Conservation (phyloP, 2,329 filamentous ascomycete species). For the Aspergillus sp. region DNA sequence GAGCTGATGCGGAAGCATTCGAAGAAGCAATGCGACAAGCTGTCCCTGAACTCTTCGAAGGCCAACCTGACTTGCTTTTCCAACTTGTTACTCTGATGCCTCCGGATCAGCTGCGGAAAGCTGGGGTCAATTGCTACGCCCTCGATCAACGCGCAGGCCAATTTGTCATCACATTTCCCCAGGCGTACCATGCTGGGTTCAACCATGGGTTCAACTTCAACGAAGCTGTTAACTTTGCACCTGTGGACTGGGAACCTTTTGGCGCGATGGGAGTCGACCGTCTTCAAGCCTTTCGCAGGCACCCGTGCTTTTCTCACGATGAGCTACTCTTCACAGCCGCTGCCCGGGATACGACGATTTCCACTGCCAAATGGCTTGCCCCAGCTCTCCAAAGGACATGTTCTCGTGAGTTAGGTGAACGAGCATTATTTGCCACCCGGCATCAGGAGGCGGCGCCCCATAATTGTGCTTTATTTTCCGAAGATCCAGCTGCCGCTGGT, state of each 20-base stretch:
- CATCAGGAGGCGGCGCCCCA: conserved; percentile 60
- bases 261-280: conserved; percentile 83
- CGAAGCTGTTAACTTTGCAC: conserved; percentile 97
- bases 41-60: conserved; percentile 94
- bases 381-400: conserved; percentile 80
- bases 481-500: conserved; percentile 43
- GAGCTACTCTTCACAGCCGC: conserved; percentile 91
- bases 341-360: conserved; percentile 75
- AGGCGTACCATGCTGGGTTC: conserved; percentile 96
- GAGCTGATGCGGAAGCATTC: conserved; percentile 89
- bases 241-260: conserved; percentile 90
- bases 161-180: conserved; percentile 93
- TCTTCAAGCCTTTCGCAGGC: conserved; percentile 80
- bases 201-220: conserved; percentile 99
- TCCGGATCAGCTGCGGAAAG: conserved; percentile 88
- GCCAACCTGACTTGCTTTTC: conserved; percentile 92
- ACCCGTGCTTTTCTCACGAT: conserved; percentile 96
- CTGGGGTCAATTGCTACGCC: conserved; percentile 88
- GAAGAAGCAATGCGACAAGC: conserved; percentile 93
- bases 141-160: conserved; percentile 95
- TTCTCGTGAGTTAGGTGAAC: conserved; percentile 68
- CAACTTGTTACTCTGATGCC: conserved; percentile 95
- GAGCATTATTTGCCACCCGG: conserved; percentile 66
- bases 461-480: conserved; percentile 53
- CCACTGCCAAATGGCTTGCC: conserved; percentile 91